Evolutionary conservation across 75 land plant genomes (phyloP), one percentile per base, ranked within the genome.

Genomic region (Adiantum capillusveneris): DNA sequence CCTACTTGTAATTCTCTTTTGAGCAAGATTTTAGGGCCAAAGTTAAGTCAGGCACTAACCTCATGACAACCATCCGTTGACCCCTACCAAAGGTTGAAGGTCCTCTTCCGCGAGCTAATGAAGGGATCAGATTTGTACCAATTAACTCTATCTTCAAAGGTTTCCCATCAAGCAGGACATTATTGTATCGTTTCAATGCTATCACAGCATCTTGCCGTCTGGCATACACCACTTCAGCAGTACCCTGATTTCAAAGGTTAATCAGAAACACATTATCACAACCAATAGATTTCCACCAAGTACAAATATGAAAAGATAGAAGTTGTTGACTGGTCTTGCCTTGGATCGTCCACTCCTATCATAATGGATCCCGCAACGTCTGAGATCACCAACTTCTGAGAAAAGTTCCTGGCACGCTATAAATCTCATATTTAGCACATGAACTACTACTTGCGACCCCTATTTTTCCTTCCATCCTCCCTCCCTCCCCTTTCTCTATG

Each of bases 91-190:
- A 64, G 57, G 53, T 26, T 13, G 65, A 29, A 28, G 60, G 25
- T 19, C 68, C 79, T 57, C 67, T 48, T 30, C 19, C 64, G 67
- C 17, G 75, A 64, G 68, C 21, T 34, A 68, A 34, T 43, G 84
- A 76, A 2, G 58, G 14, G 11, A 50, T 50, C 0, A 71, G 1
- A 52, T 71, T 67, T 9, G 62, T 39, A 27, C 90, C 90, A 26
- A 86, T 73, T 17, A 83, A 18, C 48, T 83, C 90, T 36, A 86
- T 75, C 55, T 75, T 86, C 90, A 83, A 71, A 1, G 86, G 81
- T 60, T 86, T 86, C 41, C 90, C 90, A 77, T 86, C 90, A 44
- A 86, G 80, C 53, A 72, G 78, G 17, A 83, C 90, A 69, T 83
- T 77, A 39, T 83, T 83, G 65, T 79, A 86, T 17, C 81, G 79